Conservation (phyloP, 352 stramenopile genomes). For the Phytophthora agathidicida region DNA sequence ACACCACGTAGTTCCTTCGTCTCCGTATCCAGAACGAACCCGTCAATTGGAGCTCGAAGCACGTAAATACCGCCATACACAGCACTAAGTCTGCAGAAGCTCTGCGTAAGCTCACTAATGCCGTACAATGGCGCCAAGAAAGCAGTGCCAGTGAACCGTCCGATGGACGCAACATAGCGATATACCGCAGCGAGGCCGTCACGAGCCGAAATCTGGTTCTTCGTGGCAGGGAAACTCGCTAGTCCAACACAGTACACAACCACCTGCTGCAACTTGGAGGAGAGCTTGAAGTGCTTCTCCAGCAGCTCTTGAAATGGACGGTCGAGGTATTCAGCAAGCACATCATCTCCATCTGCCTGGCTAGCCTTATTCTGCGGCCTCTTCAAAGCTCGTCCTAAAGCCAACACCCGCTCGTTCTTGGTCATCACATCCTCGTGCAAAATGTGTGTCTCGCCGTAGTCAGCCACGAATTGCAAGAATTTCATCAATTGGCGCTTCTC, state of each 20-base stretch:
- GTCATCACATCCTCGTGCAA: conserved; percentile 74
- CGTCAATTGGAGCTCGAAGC: conserved; percentile 64
- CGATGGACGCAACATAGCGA: conserved; percentile 77
- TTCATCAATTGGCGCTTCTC: conserved; percentile 93
- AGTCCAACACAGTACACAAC: conserved; percentile 89
- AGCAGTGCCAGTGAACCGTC: conserved; percentile 84
- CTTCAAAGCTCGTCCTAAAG: conserved; percentile 78
- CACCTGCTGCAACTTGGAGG: conserved; percentile 76
- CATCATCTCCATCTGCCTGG: conserved; percentile 34
- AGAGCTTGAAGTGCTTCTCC: conserved; percentile 74
- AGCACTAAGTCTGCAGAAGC: conserved; percentile 85
- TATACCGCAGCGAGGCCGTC: conserved; percentile 63
- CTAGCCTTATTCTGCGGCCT: conserved; percentile 89
- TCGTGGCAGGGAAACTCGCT: conserved; percentile 55
- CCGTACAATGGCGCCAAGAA: conserved; percentile 88
- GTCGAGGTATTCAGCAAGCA: conserved; percentile 51
- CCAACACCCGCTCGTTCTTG: conserved; percentile 87
- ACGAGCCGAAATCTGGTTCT: conserved; percentile 56
- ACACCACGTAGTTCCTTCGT: conserved; percentile 46
- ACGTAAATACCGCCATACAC: conserved; percentile 91
- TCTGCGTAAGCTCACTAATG: conserved; percentile 87
- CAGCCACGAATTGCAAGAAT: conserved; percentile 89
- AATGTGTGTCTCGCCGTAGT: conserved; percentile 83
- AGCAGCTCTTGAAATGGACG: conserved; percentile 76
- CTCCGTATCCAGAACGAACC: conserved; percentile 53